A percentile compares a stretch with the other conserved stretches of the same genome.
Conservation (phyloP, 345 rosid genomes). For the Theobroma cacao region DNA sequence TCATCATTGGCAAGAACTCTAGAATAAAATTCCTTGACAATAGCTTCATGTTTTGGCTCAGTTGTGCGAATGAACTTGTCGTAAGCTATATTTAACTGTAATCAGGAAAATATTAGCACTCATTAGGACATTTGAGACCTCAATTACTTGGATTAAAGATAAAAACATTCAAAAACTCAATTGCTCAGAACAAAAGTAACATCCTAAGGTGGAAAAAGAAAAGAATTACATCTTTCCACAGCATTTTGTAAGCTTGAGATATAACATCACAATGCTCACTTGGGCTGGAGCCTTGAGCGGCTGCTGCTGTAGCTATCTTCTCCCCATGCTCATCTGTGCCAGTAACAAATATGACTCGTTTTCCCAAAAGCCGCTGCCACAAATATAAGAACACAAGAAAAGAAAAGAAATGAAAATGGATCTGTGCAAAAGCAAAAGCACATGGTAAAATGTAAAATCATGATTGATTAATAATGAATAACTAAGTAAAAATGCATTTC, state of each 20-base stretch:
- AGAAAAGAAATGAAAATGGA: not conserved
- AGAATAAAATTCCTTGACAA: constrained; percentile 78
- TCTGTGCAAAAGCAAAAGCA: not conserved
- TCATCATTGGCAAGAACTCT: constrained; percentile 83
- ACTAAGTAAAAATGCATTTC: not conserved
- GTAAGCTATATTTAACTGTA: constrained; percentile 74
- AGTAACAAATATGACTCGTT: constrained; percentile 76
- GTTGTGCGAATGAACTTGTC: constrained; percentile 94
- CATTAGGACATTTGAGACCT: constrained; percentile 5
- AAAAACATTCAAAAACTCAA: not conserved
- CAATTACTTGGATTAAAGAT: not conserved
- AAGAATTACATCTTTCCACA: constrained; percentile 70
- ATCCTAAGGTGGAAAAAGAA: not conserved
- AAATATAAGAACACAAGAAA: constrained; percentile 10
- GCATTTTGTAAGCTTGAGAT: constrained; percentile 67
- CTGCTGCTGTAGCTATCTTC: constrained; percentile 86
- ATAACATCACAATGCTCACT: constrained; percentile 79
- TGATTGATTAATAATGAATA: not conserved
- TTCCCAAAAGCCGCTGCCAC: constrained; percentile 85
- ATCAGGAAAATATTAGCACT: constrained; percentile 10
- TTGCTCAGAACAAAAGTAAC: not conserved
- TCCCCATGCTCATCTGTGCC: constrained; percentile 98
- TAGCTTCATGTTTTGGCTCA: constrained; percentile 82
- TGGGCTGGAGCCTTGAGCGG: constrained; percentile 63
- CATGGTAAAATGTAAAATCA: not conserved